Conservation (phyloP, 2,329 filamentous ascomycete genomes). For the Colletotrichum nymphaeae region DNA sequence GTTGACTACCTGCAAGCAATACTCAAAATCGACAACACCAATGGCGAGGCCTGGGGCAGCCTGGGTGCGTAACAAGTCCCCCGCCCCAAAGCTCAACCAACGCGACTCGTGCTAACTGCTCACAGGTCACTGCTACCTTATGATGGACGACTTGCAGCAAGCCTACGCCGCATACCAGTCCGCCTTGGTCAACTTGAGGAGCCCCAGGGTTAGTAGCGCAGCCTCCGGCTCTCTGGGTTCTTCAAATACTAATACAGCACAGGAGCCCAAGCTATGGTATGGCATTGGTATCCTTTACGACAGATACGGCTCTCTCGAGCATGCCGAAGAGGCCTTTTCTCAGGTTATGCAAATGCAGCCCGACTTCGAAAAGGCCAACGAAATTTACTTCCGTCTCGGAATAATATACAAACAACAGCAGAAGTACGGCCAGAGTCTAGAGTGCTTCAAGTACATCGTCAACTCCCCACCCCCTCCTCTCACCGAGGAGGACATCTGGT, state of each 20-base stretch:
- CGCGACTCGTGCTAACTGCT: conserved; percentile 38
- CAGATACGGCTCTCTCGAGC: conserved; percentile 93
- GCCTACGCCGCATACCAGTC: conserved; percentile 98
- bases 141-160: conserved; percentile 98
- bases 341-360: conserved; percentile 99
- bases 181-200: conserved; percentile 89
- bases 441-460: conserved; percentile 99
- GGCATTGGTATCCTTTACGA: conserved; percentile 98
- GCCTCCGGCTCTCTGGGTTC: conserved; percentile 20
- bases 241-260: conserved; percentile 30
- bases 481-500: conserved; percentile 99
- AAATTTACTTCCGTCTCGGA: conserved; percentile 98
- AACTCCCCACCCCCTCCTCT: conserved; percentile 90
- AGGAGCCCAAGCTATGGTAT: conserved; percentile 99
- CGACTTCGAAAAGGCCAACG: conserved; percentile 97
- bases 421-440: conserved; percentile 91
- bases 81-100: neutral
- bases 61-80: conserved; percentile 71
- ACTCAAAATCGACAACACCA: conserved; percentile 86
- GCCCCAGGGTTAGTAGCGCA: conserved; percentile 79
- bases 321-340: conserved; percentile 97
- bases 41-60: conserved; percentile 97
- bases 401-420: conserved; percentile 99
- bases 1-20: conserved; percentile 94
- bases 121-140: conserved; percentile 94